Conservation (phyloP, 805 yeast species). For the Ogataea trehaloabstinens region DNA sequence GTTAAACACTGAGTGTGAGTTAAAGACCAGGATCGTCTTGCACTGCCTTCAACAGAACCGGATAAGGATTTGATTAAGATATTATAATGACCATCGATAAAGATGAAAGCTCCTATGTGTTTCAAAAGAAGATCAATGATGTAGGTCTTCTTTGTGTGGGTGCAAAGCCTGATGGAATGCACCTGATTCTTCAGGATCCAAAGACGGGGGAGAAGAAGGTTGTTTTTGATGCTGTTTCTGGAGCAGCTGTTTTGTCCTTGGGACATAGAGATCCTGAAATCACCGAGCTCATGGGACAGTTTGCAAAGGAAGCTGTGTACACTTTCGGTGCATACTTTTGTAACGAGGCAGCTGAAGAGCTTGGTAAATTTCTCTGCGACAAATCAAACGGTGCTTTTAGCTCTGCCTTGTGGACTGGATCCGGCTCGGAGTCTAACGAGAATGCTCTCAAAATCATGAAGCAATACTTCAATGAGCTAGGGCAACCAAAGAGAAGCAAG, state of each 20-base stretch:
- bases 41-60: too few relatives aligned
- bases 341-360: conserved; percentile 40
- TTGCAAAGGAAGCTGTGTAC: conserved; percentile 36
- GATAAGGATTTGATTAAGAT: too few relatives aligned
- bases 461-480: conserved; percentile 43
- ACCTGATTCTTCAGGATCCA: conserved; percentile 40
- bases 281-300: conserved; percentile 37
- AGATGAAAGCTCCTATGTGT: conserved; percentile 35
- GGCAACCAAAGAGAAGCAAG: conserved; percentile 38
- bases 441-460: conserved; percentile 71
- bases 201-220: conserved; percentile 35
- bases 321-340: conserved; percentile 33
- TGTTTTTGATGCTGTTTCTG: conserved; percentile 42
- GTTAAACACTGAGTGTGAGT: too few relatives aligned
- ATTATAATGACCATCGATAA: conserved; percentile 26
- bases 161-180: conserved; percentile 44
- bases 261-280: conserved; percentile 42
- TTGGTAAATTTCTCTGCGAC: conserved; percentile 42
- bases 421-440: conserved; percentile 78
- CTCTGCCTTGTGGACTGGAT: conserved; percentile 49
- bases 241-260: conserved; percentile 47
- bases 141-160: conserved; percentile 38
- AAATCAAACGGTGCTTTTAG: conserved; percentile 36
- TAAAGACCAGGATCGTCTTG: too few relatives aligned
- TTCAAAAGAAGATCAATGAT: conserved; percentile 41